A percentile compares a stretch with the other conserved stretches of the same genome.
Evolutionary conservation across 306 rosid species (phyloP).

Genomic region (Cucurbita maxima): DNA sequence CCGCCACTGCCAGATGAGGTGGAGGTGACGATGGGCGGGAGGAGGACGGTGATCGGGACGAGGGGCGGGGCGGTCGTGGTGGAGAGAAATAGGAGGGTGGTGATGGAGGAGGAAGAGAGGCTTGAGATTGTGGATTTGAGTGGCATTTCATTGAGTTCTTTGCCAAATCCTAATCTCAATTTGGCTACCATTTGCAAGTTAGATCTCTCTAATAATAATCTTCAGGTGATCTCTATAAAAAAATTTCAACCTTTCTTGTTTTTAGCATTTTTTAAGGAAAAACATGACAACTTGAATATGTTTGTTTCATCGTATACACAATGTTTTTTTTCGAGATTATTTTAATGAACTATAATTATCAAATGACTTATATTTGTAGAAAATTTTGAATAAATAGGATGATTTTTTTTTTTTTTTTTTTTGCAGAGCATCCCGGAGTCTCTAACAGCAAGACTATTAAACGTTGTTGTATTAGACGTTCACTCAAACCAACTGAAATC

Average conservation of each 20-base stretch:
- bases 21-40: neutral
- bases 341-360: neutral
- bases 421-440: constrained; percentile 75
- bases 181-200: constrained; percentile 52
- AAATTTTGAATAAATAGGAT: neutral
- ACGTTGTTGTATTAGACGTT: constrained; percentile 53
- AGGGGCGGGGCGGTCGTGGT: neutral
- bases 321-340: neutral
- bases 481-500: constrained; percentile 71
- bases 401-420: neutral
- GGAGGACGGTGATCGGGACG: neutral
- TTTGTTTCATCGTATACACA: neutral
- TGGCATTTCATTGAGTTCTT: constrained; percentile 54
- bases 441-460: constrained; percentile 54
- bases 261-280: neutral
- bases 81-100: neutral
- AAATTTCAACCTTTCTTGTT: neutral
- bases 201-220: constrained; percentile 85
- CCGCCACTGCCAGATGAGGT: neutral
- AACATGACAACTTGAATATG: neutral
- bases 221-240: constrained; percentile 36
- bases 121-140: constrained; percentile 66
- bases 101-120: constrained; percentile 26
- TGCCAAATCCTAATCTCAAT: constrained; percentile 59
- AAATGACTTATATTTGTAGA: neutral